Conservation (phyloP, 148 eudicot species). For the Chenopodium album region DNA sequence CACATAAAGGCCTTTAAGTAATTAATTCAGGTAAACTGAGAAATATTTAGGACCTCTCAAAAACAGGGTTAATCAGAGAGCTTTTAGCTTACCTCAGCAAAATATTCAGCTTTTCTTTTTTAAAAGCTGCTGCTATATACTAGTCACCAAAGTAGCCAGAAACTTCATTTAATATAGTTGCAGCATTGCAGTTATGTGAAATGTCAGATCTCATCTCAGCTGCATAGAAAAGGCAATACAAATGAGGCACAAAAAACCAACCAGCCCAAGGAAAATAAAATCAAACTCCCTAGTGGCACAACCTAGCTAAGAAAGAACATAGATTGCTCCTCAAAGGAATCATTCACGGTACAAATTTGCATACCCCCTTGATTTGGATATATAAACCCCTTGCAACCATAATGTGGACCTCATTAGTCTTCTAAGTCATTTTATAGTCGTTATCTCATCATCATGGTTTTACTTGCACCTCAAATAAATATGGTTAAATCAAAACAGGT, state of each 20-base stretch:
- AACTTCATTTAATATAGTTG: neutral
- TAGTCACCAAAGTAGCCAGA: neutral
- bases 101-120: neutral
- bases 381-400: neutral
- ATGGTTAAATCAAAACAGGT: neutral
- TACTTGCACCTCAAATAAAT: neutral
- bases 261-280: neutral
- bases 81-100: constrained; percentile 1
- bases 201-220: neutral
- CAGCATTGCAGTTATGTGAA: neutral
- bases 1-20: neutral
- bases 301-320: neutral
- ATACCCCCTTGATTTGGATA: neutral
- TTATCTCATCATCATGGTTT: neutral
- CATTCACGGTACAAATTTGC: neutral
- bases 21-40: neutral
- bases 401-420: neutral
- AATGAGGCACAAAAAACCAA: neutral
- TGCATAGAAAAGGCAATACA: neutral
- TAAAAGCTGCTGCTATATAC: neutral
- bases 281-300: neutral
- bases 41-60: neutral
- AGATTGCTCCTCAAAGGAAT: neutral
- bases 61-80: neutral
- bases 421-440: neutral